These are phyloP conservation scores for Artemisia argyi DNA, from an alignment of 129 eudicot species.

Conservation along the genomic window DNA sequence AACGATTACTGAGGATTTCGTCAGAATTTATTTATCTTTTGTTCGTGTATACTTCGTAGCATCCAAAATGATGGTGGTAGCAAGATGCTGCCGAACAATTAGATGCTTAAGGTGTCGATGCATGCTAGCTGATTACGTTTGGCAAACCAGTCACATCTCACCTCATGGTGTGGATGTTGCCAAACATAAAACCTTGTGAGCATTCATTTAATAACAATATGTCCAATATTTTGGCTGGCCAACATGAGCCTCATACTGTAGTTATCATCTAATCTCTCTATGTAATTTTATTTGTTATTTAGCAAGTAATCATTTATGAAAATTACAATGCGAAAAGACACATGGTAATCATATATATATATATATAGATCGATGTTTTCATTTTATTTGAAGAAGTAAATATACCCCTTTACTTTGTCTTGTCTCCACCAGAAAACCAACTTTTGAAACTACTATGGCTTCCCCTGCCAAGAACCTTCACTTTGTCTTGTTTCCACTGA, in stretches of 20 bases:
- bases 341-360: background rate
- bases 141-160: background rate
- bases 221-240: background rate
- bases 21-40: too few relatives aligned
- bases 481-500: slow-evolving; percentile 33
- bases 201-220: background rate
- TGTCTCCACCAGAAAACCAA: background rate
- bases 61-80: too few relatives aligned
- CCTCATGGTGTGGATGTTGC: background rate
- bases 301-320: background rate
- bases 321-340: background rate
- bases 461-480: slow-evolving; percentile 21
- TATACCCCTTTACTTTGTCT: too few relatives aligned
- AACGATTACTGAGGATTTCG: too few relatives aligned
- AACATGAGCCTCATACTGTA: background rate
- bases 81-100: background rate
- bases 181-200: background rate
- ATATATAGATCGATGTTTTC: background rate
- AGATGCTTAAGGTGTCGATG: background rate
- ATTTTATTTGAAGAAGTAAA: background rate
- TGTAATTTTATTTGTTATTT: background rate
- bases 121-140: background rate
- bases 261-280: background rate
- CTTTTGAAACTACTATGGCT: background rate
- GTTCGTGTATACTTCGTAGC: too few relatives aligned